These are phyloP conservation scores for Botrytis pseudocinerea DNA, from an alignment of 2,329 filamentous ascomycete species.

Conservation along the genomic window DNA sequence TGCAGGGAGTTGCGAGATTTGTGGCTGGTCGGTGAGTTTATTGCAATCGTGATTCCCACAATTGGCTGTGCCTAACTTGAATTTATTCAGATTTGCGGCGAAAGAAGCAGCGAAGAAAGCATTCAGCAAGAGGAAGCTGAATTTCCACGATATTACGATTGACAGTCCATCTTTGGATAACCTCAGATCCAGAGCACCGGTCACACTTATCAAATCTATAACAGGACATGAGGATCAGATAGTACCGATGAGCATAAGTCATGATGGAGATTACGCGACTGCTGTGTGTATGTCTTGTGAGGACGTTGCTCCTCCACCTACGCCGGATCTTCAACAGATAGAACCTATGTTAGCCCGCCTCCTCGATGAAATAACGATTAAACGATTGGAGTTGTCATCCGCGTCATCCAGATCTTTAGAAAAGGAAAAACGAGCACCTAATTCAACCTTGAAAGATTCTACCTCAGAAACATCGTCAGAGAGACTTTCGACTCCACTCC, in stretches of 20 bases:
- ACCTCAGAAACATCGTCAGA: not conserved
- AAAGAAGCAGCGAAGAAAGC: constrained; percentile 78
- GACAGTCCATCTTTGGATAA: constrained; percentile 1
- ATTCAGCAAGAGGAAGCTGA: constrained; percentile 57
- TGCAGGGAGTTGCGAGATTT: constrained; percentile 28
- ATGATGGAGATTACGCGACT: constrained; percentile 80
- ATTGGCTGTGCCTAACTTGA: not conserved
- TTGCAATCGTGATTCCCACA: not conserved
- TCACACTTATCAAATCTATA: constrained; percentile 33
- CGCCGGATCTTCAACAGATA: constrained; percentile 12
- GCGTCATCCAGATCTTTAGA: not conserved
- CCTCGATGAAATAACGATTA: constrained; percentile 8
- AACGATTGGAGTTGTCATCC: not conserved
- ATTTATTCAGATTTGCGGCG: constrained; percentile 50
- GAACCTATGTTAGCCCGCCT: not conserved
- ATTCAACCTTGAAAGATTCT: not conserved
- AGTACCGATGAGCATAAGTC: constrained; percentile 78
- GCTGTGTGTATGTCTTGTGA: constrained; percentile 61
- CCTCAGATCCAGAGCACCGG: constrained; percentile 27
- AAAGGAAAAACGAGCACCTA: no score
- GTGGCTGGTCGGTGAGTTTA: constrained; percentile 35
- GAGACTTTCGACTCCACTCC: not conserved
- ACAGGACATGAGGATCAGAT: constrained; percentile 46
- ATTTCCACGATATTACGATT: constrained; percentile 60
- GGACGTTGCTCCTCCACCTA: not conserved